Percentiles rank a stretch among this genome's conserved stretches.
Conservation (phyloP, 179 eudicot species). For the Patellifolia procumbens region DNA sequence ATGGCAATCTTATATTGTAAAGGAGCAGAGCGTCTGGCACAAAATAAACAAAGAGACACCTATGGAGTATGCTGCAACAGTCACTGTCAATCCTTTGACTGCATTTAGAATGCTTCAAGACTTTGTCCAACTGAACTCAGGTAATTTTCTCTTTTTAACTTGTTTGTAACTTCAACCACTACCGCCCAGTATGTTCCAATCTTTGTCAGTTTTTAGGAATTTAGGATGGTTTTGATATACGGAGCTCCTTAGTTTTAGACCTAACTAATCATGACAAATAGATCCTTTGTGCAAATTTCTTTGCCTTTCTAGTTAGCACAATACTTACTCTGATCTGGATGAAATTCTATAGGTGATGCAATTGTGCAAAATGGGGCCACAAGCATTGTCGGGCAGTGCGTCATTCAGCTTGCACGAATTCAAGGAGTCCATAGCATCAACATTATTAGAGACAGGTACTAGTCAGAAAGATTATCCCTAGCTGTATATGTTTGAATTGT, state of each 20-base stretch:
- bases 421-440: slow-evolving; percentile 79
- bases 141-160: slow-evolving; percentile 23
- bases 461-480: background rate
- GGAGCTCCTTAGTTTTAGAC: background rate
- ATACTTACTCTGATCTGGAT: slow-evolving; percentile 14
- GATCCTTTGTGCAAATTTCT: background rate
- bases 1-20: slow-evolving; percentile 89
- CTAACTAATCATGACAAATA: background rate
- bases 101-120: slow-evolving; percentile 87
- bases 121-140: slow-evolving; percentile 66
- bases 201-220: background rate
- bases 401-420: slow-evolving; percentile 81
- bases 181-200: background rate
- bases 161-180: background rate
- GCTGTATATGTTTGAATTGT: background rate
- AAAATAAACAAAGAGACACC: slow-evolving; percentile 69
- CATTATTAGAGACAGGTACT: slow-evolving; percentile 88
- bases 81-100: slow-evolving; percentile 85
- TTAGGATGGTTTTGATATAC: background rate
- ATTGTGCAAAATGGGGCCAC: slow-evolving; percentile 98
- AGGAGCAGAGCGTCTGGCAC: slow-evolving; percentile 82
- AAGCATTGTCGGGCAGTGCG: slow-evolving; percentile 95
- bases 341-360: slow-evolving; percentile 58
- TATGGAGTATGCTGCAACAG: slow-evolving; percentile 83
- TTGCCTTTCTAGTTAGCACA: background rate